These are phyloP conservation scores for Pisolithus orientalis DNA, from an alignment of 768 basidiomycete genomes.

Conservation along the genomic window DNA sequence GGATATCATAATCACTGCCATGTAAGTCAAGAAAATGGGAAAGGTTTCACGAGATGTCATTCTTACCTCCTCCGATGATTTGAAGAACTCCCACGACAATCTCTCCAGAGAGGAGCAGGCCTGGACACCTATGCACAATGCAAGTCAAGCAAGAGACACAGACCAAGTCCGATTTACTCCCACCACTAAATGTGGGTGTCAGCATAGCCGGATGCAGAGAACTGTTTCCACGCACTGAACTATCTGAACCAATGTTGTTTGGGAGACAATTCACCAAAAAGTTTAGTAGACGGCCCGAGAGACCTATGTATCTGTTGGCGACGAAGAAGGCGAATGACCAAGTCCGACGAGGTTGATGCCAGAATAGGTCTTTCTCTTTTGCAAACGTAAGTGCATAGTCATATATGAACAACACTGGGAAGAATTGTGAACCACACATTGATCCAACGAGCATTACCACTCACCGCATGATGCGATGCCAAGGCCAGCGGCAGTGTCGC, in stretches of 20 bases:
- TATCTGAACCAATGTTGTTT: background rate
- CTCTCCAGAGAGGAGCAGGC: background rate
- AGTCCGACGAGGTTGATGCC: constrained; percentile 26
- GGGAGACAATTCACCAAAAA: constrained; percentile 28
- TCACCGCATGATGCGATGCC: too few species aligned
- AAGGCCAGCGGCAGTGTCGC: too few species aligned
- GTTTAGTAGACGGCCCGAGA: constrained; percentile 35
- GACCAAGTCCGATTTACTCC: background rate
- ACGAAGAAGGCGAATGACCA: constrained; percentile 35
- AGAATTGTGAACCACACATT: background rate
- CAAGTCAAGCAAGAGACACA: background rate
- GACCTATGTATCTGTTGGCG: constrained; percentile 34
- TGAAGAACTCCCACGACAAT: background rate
- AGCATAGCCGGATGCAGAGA: background rate
- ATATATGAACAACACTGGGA: constrained; percentile 27
- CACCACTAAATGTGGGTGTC: background rate
- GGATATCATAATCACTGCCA: background rate
- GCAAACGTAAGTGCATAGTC: constrained; percentile 40
- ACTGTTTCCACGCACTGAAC: background rate
- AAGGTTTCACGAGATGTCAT: background rate
- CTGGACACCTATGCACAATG: background rate
- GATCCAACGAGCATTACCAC: background rate
- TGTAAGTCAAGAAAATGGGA: background rate
- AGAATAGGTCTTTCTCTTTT: constrained; percentile 37
- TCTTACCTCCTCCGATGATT: background rate